Percentiles rank a stretch among this genome's conserved stretches.
phyloP scores from a whole-genome alignment of 768 basidiomycete species.

The Leucocoprinus sp. region DNA sequence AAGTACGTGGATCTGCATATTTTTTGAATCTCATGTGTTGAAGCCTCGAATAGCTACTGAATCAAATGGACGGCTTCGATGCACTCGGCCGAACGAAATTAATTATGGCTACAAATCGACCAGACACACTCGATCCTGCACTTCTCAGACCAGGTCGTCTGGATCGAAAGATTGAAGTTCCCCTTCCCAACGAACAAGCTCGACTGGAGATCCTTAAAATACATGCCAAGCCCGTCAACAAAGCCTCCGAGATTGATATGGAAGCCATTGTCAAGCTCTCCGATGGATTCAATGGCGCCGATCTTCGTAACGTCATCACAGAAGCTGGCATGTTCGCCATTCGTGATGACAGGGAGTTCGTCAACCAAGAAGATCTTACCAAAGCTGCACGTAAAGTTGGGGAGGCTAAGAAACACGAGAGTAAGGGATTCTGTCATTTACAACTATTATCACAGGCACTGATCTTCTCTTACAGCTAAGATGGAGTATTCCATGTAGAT shows the following conservation, averaged over 20 bases:
- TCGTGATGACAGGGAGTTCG: constrained; percentile 86
- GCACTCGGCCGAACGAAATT: constrained; percentile 92
- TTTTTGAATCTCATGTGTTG: background rate
- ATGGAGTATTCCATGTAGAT: constrained; percentile 43
- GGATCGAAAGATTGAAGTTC: constrained; percentile 97
- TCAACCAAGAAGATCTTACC: constrained; percentile 90
- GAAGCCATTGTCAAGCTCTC: constrained; percentile 97
- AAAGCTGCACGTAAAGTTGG: constrained; percentile 94
- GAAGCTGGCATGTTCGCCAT: constrained; percentile 99
- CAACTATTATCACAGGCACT: background rate
- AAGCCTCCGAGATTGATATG: constrained; percentile 92
- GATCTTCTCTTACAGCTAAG: constrained; percentile 31
- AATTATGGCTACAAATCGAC: constrained; percentile 99
- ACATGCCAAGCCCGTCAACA: constrained; percentile 89
- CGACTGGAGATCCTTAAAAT: constrained; percentile 97
- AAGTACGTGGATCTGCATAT: constrained; percentile 34
- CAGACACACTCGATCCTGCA: constrained; percentile 96
- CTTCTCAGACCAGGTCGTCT: constrained; percentile 92
- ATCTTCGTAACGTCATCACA: constrained; percentile 89
- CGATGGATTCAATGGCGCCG: constrained; percentile 94
- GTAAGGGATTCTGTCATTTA: constrained; percentile 40
- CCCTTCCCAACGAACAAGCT: constrained; percentile 94
- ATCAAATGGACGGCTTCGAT: constrained; percentile 99
- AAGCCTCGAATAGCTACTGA: constrained; percentile 57
- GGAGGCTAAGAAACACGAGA: constrained; percentile 97